Evolutionary conservation across 2,329 filamentous ascomycete species (phyloP).

Genomic region (Ceratocystis harringtonii): DNA sequence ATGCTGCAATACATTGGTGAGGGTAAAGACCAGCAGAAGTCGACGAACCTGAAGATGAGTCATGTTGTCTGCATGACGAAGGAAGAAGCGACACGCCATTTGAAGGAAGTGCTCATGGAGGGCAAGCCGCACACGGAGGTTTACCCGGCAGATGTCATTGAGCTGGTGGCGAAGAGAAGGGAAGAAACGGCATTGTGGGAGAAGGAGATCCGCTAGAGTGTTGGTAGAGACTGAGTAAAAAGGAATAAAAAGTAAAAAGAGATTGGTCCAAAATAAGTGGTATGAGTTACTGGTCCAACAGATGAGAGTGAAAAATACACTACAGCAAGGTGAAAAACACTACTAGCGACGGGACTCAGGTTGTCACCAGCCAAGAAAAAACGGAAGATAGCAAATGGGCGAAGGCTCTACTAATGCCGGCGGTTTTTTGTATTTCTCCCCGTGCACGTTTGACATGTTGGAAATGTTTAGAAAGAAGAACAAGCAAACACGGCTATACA

Average conservation of each 20-base stretch:
- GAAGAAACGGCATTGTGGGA: constrained; percentile 51
- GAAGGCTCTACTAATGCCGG: too few relatives aligned
- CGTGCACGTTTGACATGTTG: too few relatives aligned
- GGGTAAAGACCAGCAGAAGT: constrained; percentile 59
- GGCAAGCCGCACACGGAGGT: constrained; percentile 53
- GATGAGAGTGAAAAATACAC: too few relatives aligned
- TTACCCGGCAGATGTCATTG: constrained; percentile 54
- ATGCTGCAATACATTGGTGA: constrained; percentile 47
- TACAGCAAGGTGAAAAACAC: too few relatives aligned
- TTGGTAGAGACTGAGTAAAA: neutral
- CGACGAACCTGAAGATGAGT: constrained; percentile 49
- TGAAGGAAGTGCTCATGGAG: constrained; percentile 61
- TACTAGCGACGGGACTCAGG: too few relatives aligned
- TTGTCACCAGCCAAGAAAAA: too few relatives aligned
- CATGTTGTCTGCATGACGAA: constrained; percentile 87
- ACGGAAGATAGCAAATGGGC: too few relatives aligned
- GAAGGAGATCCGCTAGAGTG: constrained; percentile 4
- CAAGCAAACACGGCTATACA: too few relatives aligned
- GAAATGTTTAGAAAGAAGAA: too few relatives aligned
- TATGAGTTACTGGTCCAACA: too few relatives aligned
- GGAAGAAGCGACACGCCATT: constrained; percentile 69
- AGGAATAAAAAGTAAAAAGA: neutral
- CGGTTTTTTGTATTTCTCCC: too few relatives aligned
- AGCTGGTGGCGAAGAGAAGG: constrained; percentile 50
- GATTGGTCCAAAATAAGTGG: too few relatives aligned